Conservation (phyloP, 31 red algal species). For the Asparagopsis taxiformis region DNA sequence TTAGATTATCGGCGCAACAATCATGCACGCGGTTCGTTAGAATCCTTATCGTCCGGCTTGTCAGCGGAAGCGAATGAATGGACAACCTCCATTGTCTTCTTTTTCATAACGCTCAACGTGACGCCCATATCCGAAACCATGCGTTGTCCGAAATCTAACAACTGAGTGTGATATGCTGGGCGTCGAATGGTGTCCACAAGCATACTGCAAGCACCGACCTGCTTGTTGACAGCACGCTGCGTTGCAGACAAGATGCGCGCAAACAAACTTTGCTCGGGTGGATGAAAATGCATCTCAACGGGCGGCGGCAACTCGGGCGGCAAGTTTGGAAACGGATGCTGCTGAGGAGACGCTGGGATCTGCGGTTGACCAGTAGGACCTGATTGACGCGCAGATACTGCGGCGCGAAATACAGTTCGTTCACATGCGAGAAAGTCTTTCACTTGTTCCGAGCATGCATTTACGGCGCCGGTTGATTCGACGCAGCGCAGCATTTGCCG, state of each 20-base stretch:
- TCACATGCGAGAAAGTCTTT: conserved; percentile 59
- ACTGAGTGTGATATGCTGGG: neutral
- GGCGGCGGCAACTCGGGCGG: too few relatives aligned
- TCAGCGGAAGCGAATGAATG: too few relatives aligned
- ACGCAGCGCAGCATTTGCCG: conserved; percentile 57
- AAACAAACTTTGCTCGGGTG: too few relatives aligned
- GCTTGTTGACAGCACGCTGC: too few relatives aligned
- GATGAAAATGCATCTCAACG: too few relatives aligned
- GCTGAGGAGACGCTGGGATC: conserved; percentile 5
- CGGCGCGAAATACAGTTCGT: conserved; percentile 44
- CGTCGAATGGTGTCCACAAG: conserved; percentile 5
- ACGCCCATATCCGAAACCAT: conserved; percentile 9
- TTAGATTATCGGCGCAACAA: too few relatives aligned
- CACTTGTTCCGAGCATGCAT: conserved; percentile 36
- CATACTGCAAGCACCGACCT: neutral
- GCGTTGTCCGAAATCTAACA: neutral
- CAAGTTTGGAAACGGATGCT: neutral
- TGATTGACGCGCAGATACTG: too few relatives aligned
- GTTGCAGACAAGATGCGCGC: too few relatives aligned
- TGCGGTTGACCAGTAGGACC: too few relatives aligned
- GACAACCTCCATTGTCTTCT: neutral
- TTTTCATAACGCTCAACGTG: neutral
- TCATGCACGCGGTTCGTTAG: too few relatives aligned
- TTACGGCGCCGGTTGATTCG: conserved; percentile 22
- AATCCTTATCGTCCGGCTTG: too few relatives aligned